A percentile compares a stretch with the other conserved stretches of the same genome.
Evolutionary conservation across 345 rosid genomes (phyloP).

Genomic region (Crucihimalaya himalaica): DNA sequence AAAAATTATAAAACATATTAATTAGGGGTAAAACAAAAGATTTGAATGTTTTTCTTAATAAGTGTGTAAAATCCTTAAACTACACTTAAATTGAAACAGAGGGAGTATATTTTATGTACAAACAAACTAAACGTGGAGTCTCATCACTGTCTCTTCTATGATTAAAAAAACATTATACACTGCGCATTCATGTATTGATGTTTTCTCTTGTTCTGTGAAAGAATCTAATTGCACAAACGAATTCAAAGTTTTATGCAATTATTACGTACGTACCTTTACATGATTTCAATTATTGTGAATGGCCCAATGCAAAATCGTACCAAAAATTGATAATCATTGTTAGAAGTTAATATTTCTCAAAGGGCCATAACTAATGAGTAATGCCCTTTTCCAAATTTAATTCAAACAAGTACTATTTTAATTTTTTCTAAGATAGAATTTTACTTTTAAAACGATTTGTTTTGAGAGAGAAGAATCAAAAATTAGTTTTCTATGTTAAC

Average conservation of each 20-base stretch:
- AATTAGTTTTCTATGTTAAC: neutral
- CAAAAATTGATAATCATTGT: neutral
- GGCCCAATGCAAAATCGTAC: neutral
- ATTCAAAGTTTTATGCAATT: constrained; percentile 16
- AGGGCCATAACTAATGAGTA: neutral
- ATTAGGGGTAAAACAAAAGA: too few species aligned
- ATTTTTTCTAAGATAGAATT: neutral
- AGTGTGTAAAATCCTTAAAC: too few species aligned
- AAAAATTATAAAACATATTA: too few species aligned
- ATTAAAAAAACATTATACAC: neutral
- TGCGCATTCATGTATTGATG: neutral
- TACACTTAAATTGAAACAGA: too few species aligned
- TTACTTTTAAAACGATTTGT: neutral
- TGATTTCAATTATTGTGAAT: neutral
- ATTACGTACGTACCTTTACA: constrained; percentile 6
- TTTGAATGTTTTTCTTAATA: too few species aligned
- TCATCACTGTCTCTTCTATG: constrained; percentile 6
- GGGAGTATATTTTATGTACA: neutral
- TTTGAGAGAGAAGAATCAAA: too few species aligned
- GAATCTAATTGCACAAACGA: neutral
- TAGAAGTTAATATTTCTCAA: neutral
- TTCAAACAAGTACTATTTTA: neutral
- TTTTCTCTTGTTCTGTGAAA: constrained; percentile 13
- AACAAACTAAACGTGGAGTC: constrained; percentile 22
- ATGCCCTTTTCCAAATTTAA: neutral